Evolutionary conservation across 2,329 filamentous ascomycete species (phyloP), one percentile per base, ranked within the genome.

Genomic region (Scytalidium sp.): DNA sequence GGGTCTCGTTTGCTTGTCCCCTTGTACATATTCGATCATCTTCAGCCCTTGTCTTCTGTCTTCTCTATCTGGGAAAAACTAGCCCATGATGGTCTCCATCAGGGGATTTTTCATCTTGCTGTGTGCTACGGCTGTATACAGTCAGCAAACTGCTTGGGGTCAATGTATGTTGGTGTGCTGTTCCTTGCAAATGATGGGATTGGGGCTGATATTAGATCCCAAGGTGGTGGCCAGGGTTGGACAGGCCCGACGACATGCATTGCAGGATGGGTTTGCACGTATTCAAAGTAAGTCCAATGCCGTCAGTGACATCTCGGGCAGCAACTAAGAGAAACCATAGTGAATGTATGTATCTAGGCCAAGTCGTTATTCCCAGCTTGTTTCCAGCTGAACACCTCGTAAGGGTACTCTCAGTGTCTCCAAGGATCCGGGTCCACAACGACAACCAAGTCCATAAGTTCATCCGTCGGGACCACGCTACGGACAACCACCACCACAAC

Each of bases 371-470:
- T 27, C 10, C 19, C 32, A 43, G 3, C 15, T 36, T 15, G 27
- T 22, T 36, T 36, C 7, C 44, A 13, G 43, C 51, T 50, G 42
- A 42, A 43, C 36, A 15, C 25, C 20, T 3, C 8, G 6, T 9
- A 45, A 57, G 55, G 62, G 49, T 70, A 70, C 50, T 66, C 63
- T 4, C 70, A 73, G 66, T 72, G 70, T 49, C 63, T 72, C 42
- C 70, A 70, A 6, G 67, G 67, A 20, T 61, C 60, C 21, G 61
- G 55, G 2, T 53, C 59, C 22, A 48, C 50, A 32, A 36, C 48
- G 15, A 20, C 49, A 29, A 23, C 49, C 15, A 20, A 44, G 19
- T 43, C 51, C 41, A 46, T 44, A 22, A 47, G 47, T 20, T 51
- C 46, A 40, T 36, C 46, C 32, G 23, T 55, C 44, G 40, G 54